phyloP scores from a whole-genome alignment of 495 filamentous ascomycete genomes.

The Articulospora tetracladia region DNA sequence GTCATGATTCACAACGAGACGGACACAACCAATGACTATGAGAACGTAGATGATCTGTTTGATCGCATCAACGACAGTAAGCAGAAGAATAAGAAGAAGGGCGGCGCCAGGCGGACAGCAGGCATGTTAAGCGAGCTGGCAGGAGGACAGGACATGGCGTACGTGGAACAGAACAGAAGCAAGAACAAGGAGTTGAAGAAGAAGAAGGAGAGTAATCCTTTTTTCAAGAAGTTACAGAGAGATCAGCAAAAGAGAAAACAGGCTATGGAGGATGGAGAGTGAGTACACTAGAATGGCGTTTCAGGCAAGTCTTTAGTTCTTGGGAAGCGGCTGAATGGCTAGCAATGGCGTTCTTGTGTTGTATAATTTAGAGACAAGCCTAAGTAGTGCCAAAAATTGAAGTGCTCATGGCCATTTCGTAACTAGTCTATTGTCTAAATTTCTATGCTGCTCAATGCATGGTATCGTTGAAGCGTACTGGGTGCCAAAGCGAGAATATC shows the following conservation, averaged over 20 bases:
- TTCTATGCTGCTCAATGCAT: no score
- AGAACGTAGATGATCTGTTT: constrained; percentile 82
- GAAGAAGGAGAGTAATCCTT: constrained; percentile 46
- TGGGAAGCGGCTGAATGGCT: neutral
- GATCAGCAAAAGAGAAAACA: constrained; percentile 55
- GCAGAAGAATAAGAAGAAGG: constrained; percentile 47
- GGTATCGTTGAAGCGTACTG: no score
- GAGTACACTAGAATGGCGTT: neutral
- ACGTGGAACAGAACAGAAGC: constrained; percentile 80
- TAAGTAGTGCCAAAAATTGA: neutral
- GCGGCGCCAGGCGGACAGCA: constrained; percentile 69
- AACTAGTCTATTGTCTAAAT: neutral
- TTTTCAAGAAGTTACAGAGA: constrained; percentile 79
- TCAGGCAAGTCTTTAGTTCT: neutral
- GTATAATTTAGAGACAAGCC: neutral
- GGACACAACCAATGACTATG: constrained; percentile 64
- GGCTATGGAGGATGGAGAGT: constrained; percentile 6
- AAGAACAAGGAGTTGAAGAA: constrained; percentile 77
- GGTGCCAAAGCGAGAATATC: no score
- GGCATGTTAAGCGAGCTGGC: constrained; percentile 80
- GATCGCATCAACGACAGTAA: constrained; percentile 37
- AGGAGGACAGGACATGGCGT: constrained; percentile 94
- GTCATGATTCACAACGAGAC: constrained; percentile 69
- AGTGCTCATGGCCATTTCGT: neutral
- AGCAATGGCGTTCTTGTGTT: neutral